These are phyloP conservation scores for Xylaria sp. DNA, from an alignment of 2,329 filamentous ascomycete genomes.

Conservation along the genomic window DNA sequence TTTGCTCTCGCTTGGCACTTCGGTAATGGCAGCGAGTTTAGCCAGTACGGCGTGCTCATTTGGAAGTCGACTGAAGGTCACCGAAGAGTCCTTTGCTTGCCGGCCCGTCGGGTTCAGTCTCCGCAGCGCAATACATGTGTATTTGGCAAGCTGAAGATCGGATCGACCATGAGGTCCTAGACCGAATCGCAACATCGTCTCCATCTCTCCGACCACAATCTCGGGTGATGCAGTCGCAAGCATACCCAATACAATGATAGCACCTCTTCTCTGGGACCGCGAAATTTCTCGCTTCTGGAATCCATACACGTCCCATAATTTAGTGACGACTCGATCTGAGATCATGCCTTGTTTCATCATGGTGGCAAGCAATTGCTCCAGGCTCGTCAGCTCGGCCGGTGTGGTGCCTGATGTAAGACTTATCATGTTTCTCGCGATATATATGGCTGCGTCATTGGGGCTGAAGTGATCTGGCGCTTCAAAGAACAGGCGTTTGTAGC, in stretches of 20 bases:
- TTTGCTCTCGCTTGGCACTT: conserved; percentile 87
- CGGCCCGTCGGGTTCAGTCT: conserved; percentile 89
- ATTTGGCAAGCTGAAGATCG: conserved; percentile 91
- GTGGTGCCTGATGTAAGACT: conserved; percentile 96
- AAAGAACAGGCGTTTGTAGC: conserved; percentile 95
- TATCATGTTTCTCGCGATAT: conserved; percentile 98
- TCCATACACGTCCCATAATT: conserved; percentile 97
- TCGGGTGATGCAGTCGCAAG: conserved; percentile 90
- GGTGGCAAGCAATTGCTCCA: conserved; percentile 92
- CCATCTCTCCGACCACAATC: conserved; percentile 94
- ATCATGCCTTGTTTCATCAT: conserved; percentile 97
- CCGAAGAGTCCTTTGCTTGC: conserved; percentile 75
- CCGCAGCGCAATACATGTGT: conserved; percentile 91
- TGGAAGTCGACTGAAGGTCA: conserved; percentile 78
- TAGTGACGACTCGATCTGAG: conserved; percentile 84
- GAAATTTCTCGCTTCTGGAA: conserved; percentile 95
- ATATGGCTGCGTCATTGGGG: conserved; percentile 90
- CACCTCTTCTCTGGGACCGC: conserved; percentile 85
- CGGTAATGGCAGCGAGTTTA: conserved; percentile 83
- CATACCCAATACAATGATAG: conserved; percentile 98
- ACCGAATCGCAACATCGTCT: conserved; percentile 90
- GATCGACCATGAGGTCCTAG: conserved; percentile 81
- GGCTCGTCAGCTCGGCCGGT: conserved; percentile 90
- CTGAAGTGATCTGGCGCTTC: conserved; percentile 91
- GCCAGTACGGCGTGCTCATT: conserved; percentile 91